A percentile compares a stretch with the other conserved stretches of the same genome.
Evolutionary conservation across 495 filamentous ascomycete species (phyloP).

Genomic region (Xylaria nigripes): DNA sequence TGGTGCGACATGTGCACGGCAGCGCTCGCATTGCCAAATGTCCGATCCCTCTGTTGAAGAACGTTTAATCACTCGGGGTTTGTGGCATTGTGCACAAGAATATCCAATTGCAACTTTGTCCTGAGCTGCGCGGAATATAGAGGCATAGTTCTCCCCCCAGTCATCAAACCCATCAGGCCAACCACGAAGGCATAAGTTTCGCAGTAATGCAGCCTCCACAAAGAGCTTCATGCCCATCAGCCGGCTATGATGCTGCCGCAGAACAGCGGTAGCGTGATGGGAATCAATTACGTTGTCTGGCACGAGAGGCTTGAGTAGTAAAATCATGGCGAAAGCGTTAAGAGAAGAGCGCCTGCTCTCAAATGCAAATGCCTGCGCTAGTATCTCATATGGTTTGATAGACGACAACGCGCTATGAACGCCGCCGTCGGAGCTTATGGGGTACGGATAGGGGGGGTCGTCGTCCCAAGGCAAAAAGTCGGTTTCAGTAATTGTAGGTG

Average conservation of each 20-base stretch:
- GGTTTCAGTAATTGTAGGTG: constrained; percentile 37
- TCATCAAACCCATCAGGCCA: constrained; percentile 37
- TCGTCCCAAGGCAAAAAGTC: constrained; percentile 43
- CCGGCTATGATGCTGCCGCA: constrained; percentile 56
- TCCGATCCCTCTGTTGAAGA: constrained; percentile 18
- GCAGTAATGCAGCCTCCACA: constrained; percentile 58
- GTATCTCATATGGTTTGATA: constrained; percentile 41
- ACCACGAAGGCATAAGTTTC: constrained; percentile 51
- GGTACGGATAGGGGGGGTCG: constrained; percentile 41
- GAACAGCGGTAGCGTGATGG: constrained; percentile 44
- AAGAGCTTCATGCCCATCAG: constrained; percentile 58
- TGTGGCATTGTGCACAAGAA: constrained; percentile 44
- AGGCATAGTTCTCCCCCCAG: constrained; percentile 45
- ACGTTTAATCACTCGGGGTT: constrained; percentile 44
- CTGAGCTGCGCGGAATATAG: constrained; percentile 51
- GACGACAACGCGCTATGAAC: constrained; percentile 18
- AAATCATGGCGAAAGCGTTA: constrained; percentile 44
- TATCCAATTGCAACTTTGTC: constrained; percentile 38
- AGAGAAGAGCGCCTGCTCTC: constrained; percentile 38
- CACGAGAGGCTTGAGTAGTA: constrained; percentile 44
- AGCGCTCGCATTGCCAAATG: constrained; percentile 44
- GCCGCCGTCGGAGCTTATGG: constrained; percentile 5
- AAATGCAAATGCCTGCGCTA: constrained; percentile 40
- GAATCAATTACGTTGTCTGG: constrained; percentile 40
- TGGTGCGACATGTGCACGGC: constrained; percentile 32